phyloP scores from a whole-genome alignment of 2,329 filamentous ascomycete species.

The Aspergillus costaricaensis region DNA sequence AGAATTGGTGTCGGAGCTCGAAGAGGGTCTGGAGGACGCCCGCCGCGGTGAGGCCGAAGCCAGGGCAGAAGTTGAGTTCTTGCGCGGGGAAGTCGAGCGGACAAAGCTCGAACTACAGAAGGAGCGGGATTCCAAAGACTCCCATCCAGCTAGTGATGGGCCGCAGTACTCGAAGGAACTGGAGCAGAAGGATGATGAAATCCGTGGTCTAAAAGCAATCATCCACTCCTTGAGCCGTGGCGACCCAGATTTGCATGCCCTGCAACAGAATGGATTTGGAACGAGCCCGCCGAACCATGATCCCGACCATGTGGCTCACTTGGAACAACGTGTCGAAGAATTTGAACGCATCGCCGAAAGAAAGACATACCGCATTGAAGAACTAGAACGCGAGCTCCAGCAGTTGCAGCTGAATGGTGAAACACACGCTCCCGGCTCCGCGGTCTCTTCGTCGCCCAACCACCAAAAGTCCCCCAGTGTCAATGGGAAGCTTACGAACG shows the following conservation, averaged over 20 bases:
- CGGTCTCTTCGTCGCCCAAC: conserved; percentile 35
- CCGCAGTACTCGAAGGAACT: conserved; percentile 67
- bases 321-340: conserved; percentile 79
- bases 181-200: conserved; percentile 95
- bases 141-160: conserved; percentile 48
- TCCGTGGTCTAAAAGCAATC: conserved; percentile 93
- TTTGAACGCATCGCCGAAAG: conserved; percentile 71
- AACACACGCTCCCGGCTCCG: conserved; percentile 38
- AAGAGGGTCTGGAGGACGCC: conserved; percentile 94
- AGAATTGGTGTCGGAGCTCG: conserved; percentile 92
- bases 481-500: conserved; percentile 28
- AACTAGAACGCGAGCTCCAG: conserved; percentile 78
- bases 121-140: conserved; percentile 72
- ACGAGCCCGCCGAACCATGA: conserved; percentile 45
- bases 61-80: conserved; percentile 90
- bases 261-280: conserved; percentile 32
- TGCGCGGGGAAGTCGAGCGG: conserved; percentile 90
- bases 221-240: conserved; percentile 89
- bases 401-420: conserved; percentile 34
- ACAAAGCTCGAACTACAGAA: conserved; percentile 83
- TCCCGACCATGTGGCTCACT: conserved; percentile 59
- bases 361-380: conserved; percentile 75
- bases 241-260: conserved; percentile 32
- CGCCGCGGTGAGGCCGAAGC: conserved; percentile 92
- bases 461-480: conserved; percentile 37